Evolutionary conservation across 441 rosid species (phyloP), one percentile per base, ranked within the genome.

Genomic region (Dalechampia spathulata): DNA sequence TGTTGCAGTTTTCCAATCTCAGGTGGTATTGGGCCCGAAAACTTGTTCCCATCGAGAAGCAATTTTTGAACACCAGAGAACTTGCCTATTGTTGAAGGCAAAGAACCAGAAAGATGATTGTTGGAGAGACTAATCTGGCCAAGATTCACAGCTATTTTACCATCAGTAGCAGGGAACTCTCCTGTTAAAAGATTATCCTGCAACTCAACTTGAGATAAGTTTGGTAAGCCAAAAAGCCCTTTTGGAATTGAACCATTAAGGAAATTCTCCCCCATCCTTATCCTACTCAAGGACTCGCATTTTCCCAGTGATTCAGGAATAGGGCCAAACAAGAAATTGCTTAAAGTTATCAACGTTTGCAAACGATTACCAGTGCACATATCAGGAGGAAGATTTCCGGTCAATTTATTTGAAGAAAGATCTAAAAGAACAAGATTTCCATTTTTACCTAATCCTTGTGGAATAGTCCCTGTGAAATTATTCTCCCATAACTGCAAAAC

Each of bases 401-500:
- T 92, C 39, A 92, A 71, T 51, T 88, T 92, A 55, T 92, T 92
- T 13, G 98, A 86, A 3, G 96, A 88, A 51, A 92, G 80, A 71
- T 92, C 99, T 7, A 92, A 75, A 52, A 72, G 36, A 48, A 42
- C 63, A 26, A 89, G 83, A 51, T 77, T 83, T 38, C 90, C 91
- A 52, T 82, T 92, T 23, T 66, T 72, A 7, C 99, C 99, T 28
- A 92, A 26, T n/a, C 67, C 73, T 55, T 69, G 78, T 8, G 97
- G 97, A 49, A 92, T 82, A 36, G 73, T 82, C 21, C 88, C 96
- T 1, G 99, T 89, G 77, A 92, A 86, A 64, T 89, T 89, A 45
- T 92, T 92, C 49, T 86, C 99, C 99, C 99, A 92, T 22, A 92
- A 55, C 80, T 92, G 96, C 55, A 92, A 62, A 58, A 89, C 97